Percentiles rank a stretch among this genome's conserved stretches.
Conservation (phyloP, 2,329 filamentous ascomycete species). For the Talaromyces sp. region DNA sequence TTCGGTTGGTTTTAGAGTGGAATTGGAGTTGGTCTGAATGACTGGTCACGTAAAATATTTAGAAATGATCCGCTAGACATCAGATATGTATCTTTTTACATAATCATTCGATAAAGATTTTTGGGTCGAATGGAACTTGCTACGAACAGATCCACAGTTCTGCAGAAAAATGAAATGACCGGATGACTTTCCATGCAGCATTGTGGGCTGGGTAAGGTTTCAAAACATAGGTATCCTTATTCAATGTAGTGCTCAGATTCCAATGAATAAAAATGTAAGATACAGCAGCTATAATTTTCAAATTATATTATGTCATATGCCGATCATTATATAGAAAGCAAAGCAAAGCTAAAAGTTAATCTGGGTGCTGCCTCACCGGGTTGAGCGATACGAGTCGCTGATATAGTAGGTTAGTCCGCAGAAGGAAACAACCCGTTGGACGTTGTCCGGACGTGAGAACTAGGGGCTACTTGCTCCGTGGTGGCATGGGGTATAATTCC, state of each 20-base stretch:
- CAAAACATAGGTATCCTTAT: too few species aligned
- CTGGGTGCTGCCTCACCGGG: too few species aligned
- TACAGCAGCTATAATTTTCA: too few species aligned
- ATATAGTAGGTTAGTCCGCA: too few species aligned
- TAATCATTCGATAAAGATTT: not conserved
- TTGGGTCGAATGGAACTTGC: not conserved
- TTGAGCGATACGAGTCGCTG: too few species aligned
- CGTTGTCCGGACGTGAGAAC: constrained; percentile 6
- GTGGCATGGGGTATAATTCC: constrained; percentile 11
- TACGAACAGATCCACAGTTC: not conserved
- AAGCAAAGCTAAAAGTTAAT: too few species aligned
- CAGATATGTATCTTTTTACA: not conserved
- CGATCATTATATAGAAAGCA: too few species aligned
- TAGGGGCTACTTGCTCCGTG: not conserved
- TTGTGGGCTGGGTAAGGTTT: too few species aligned
- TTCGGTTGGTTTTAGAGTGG: not conserved
- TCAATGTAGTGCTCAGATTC: too few species aligned
- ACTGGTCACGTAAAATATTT: not conserved
- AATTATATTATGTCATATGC: too few species aligned
- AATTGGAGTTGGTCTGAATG: not conserved
- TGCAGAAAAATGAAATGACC: not conserved
- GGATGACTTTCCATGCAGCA: not conserved
- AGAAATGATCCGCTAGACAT: not conserved
- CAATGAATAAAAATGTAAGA: too few species aligned
- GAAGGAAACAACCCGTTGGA: not conserved